Evolutionary conservation across 73 alveolate species (phyloP).

Genomic region (Uronychia setigera): DNA sequence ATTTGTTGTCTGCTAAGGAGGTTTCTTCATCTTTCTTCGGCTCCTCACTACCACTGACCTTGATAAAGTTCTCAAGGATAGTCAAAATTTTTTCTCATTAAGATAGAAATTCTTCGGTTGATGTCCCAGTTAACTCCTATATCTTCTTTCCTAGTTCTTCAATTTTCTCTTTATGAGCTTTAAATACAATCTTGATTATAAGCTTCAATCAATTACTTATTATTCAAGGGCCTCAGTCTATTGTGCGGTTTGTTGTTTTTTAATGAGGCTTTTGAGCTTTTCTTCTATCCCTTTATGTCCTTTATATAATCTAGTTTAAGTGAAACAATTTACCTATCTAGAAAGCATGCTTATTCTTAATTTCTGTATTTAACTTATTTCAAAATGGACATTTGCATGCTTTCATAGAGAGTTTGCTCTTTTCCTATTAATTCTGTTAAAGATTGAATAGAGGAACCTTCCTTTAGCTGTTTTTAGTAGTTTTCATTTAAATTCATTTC

Average conservation of each 20-base stretch:
- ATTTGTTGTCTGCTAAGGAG: neutral
- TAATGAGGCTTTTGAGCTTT: neutral
- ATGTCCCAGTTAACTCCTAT: neutral
- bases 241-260: neutral
- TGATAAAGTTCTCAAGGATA: neutral
- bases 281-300: neutral
- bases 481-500: neutral
- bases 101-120: neutral
- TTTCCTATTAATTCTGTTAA: neutral
- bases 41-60: neutral
- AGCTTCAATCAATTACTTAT: neutral
- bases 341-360: neutral
- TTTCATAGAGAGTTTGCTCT: neutral
- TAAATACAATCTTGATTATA: neutral
- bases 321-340: neutral
- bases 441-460: neutral
- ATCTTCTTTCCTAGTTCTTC: neutral
- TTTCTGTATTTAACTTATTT: neutral
- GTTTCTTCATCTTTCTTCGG: neutral
- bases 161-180: neutral
- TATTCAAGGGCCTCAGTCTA: neutral
- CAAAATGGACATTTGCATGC: neutral
- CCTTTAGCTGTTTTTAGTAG: neutral
- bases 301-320: neutral
- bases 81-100: neutral